Conservation (phyloP, 352 stramenopile species). For the Globisporangium camurandrum region DNA sequence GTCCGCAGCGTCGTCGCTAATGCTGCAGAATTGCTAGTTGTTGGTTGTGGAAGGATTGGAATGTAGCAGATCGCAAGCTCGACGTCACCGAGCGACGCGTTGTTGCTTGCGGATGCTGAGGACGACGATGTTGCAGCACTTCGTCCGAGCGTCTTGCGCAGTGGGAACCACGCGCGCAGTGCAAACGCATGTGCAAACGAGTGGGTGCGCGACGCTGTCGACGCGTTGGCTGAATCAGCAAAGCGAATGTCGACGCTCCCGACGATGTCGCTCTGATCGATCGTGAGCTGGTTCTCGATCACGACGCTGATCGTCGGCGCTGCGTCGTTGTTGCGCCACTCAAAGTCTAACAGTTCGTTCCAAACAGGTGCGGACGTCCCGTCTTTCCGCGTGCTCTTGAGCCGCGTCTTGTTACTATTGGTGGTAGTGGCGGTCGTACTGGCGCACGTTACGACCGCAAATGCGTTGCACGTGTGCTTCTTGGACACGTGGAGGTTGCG, state of each 20-base stretch:
- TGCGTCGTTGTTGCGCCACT: constrained; percentile 25
- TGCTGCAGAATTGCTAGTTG: neutral
- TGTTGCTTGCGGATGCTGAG: constrained; percentile 8
- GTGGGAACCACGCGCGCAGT: constrained; percentile 41
- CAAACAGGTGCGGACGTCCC: constrained; percentile 53
- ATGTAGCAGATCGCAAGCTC: constrained; percentile 45
- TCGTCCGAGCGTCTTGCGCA: constrained; percentile 18
- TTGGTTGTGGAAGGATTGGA: constrained; percentile 3
- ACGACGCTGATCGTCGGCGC: constrained; percentile 26
- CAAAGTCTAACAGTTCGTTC: constrained; percentile 79
- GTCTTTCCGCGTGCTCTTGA: constrained; percentile 66
- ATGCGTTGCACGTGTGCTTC: constrained; percentile 71
- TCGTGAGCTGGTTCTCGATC: constrained; percentile 58
- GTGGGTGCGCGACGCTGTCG: neutral
- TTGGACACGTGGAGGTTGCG: constrained; percentile 45
- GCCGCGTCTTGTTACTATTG: constrained; percentile 36
- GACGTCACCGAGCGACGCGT: constrained; percentile 27
- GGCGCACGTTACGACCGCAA: constrained; percentile 48
- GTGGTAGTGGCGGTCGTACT: no score
- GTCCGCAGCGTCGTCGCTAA: no score
- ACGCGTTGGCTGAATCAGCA: constrained; percentile 6
- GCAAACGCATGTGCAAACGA: constrained; percentile 22
- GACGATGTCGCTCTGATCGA: constrained; percentile 59
- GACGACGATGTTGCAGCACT: constrained; percentile 1
- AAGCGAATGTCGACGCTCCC: constrained; percentile 46